These are phyloP conservation scores for Amylostereum areolatum DNA, from an alignment of 1,284 basidiomycete genomes.

Conservation along the genomic window DNA sequence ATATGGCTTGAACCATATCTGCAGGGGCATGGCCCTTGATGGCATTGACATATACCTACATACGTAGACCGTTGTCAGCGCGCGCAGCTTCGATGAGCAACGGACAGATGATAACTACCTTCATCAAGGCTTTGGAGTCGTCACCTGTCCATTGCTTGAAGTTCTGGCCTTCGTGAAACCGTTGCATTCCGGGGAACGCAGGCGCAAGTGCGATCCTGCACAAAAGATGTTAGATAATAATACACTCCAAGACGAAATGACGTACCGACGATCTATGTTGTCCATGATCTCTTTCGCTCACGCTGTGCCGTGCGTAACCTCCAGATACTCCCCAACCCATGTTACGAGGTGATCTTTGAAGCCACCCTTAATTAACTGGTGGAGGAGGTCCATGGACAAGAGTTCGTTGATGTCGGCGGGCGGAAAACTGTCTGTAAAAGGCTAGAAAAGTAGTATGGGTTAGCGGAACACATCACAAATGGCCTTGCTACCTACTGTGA, in stretches of 20 bases:
- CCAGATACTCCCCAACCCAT: constrained; percentile 27
- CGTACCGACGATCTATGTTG: constrained; percentile 28
- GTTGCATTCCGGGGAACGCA: constrained; percentile 6
- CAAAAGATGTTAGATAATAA: constrained; percentile 3
- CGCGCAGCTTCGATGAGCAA: too few relatives aligned
- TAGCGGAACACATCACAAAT: background rate
- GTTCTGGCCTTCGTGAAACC: constrained; percentile 13
- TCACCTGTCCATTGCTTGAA: constrained; percentile 15
- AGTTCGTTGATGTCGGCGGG: constrained; percentile 28
- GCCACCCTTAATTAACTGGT: constrained; percentile 31
- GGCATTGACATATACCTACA: constrained; percentile 19
- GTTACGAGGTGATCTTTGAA: constrained; percentile 32
- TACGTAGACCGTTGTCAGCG: too few relatives aligned
- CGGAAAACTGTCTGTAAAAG: constrained; percentile 28
- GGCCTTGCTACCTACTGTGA: background rate
- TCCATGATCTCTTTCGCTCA: constrained; percentile 17
- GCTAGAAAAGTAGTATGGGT: constrained; percentile 12
- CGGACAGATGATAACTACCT: too few relatives aligned
- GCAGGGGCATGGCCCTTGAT: constrained; percentile 13
- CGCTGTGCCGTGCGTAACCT: constrained; percentile 8
- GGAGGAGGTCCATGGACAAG: constrained; percentile 30
- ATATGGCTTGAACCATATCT: constrained; percentile 10
- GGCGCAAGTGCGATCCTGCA: too few relatives aligned
- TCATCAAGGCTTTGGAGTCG: constrained; percentile 13
- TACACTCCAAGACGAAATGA: background rate